phyloP scores from a whole-genome alignment of 371 early-diverging fungal genomes.

The Apophysomyces variabilis region DNA sequence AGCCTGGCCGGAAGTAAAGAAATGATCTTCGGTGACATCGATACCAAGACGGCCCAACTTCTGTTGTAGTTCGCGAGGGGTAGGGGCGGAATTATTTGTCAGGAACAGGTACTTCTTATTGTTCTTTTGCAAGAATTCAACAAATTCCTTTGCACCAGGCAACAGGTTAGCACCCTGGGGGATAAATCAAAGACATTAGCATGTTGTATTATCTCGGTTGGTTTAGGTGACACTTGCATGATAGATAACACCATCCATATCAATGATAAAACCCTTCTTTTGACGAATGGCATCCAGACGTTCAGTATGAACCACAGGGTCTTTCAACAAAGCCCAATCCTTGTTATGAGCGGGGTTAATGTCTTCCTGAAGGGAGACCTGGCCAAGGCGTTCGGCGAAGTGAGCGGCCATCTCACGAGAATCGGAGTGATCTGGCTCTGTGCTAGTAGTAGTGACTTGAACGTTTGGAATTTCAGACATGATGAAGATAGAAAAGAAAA shows the following conservation, averaged over 20 bases:
- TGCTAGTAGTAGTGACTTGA: slow-evolving; percentile 1
- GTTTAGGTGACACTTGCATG: slow-evolving; percentile 44
- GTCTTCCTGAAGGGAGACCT: slow-evolving; percentile 9
- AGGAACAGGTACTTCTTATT: slow-evolving; percentile 70
- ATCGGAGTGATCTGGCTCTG: not conserved
- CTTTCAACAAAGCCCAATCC: slow-evolving; percentile 49
- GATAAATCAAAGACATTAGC: slow-evolving; percentile 15
- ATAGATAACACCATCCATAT: slow-evolving; percentile 77
- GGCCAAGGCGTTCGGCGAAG: slow-evolving; percentile 15
- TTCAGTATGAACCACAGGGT: slow-evolving; percentile 48
- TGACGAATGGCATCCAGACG: slow-evolving; percentile 59
- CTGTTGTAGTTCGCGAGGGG: slow-evolving; percentile 67
- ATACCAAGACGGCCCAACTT: slow-evolving; percentile 66
- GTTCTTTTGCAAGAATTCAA: slow-evolving; percentile 60
- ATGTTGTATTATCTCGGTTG: not conserved
- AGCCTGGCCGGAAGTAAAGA: slow-evolving; percentile 69
- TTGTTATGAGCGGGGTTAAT: slow-evolving; percentile 19
- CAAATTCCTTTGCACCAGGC: slow-evolving; percentile 70
- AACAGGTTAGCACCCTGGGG: slow-evolving; percentile 54
- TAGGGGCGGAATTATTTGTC: slow-evolving; percentile 75
- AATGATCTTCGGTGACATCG: slow-evolving; percentile 62
- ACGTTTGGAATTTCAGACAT: slow-evolving; percentile 10
- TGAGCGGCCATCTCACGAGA: slow-evolving; percentile 20
- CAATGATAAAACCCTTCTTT: slow-evolving; percentile 69
- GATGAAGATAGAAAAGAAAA: not conserved